A percentile compares a stretch with the other conserved stretches of the same genome.
Conservation (phyloP, 108 stramenopile genomes). For the Cyclotella distinguenda region DNA sequence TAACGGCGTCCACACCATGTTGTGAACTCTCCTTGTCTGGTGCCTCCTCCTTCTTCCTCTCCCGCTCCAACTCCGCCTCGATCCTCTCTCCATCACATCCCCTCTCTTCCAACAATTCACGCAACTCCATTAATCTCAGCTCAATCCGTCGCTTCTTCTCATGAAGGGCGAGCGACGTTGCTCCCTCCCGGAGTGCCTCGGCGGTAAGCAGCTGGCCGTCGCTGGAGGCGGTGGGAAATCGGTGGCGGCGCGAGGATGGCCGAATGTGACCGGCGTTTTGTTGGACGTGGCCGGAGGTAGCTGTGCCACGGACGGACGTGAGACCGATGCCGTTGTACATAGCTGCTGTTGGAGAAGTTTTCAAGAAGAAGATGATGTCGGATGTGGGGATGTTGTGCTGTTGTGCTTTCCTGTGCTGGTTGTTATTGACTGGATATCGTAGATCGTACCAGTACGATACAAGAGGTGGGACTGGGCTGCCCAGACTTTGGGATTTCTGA, state of each 20-base stretch:
- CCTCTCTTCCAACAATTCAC: conserved; percentile 72
- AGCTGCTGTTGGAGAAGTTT: not conserved
- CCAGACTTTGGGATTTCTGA: too few relatives aligned
- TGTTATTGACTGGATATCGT: too few relatives aligned
- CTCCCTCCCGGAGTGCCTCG: conserved; percentile 58
- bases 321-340: conserved; percentile 92
- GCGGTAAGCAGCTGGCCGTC: conserved; percentile 52
- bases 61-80: conserved; percentile 56
- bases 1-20: conserved; percentile 5
- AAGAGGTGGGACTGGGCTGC: too few relatives aligned
- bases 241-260: conserved; percentile 57
- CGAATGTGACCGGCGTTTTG: conserved; percentile 79
- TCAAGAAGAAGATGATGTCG: too few relatives aligned
- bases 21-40: conserved; percentile 10
- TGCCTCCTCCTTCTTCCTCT: conserved; percentile 46
- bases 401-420: too few relatives aligned
- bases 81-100: conserved; percentile 59
- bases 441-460: too few relatives aligned
- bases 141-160: conserved; percentile 69
- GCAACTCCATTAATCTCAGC: conserved; percentile 67
- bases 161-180: conserved; percentile 70
- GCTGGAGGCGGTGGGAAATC: conserved; percentile 36
- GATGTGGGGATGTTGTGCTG: too few relatives aligned
- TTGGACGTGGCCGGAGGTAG: conserved; percentile 90
- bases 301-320: conserved; percentile 84